Conservation (phyloP, 106 monocot species). For the Xerophyta viscosa region DNA sequence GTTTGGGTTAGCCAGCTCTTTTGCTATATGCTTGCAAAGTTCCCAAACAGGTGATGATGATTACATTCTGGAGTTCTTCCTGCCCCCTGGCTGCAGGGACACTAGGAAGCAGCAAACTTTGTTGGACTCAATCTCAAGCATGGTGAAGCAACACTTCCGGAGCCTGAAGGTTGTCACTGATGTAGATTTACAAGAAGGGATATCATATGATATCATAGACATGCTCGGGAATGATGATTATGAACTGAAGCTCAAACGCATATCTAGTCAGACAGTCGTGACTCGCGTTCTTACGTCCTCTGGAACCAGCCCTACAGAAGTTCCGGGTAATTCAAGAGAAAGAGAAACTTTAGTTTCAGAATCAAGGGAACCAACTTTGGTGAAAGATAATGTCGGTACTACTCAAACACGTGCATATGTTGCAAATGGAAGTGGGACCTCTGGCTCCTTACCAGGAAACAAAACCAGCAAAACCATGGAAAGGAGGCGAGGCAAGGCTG, state of each 20-base stretch:
- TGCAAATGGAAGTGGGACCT: slow-evolving; percentile 13
- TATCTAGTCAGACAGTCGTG: slow-evolving; percentile 7
- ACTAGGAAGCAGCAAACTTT: slow-evolving; percentile 29
- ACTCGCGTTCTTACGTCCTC: slow-evolving; percentile 6
- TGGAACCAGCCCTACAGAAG: neutral
- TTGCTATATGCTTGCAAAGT: slow-evolving; percentile 68
- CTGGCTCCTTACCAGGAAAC: slow-evolving; percentile 8
- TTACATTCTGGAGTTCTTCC: slow-evolving; percentile 79
- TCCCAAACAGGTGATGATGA: slow-evolving; percentile 45
- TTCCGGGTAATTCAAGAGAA: neutral
- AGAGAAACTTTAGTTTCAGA: slow-evolving; percentile 11
- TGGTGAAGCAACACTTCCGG: slow-evolving; percentile 32
- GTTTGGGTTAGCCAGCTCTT: slow-evolving; percentile 49
- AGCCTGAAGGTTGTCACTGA: slow-evolving; percentile 38
- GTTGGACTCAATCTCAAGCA: slow-evolving; percentile 33
- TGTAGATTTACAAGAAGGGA: slow-evolving; percentile 11
- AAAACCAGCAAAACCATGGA: slow-evolving; percentile 17
- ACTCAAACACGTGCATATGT: slow-evolving; percentile 5
- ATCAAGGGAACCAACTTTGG: slow-evolving; percentile 5
- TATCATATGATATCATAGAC: slow-evolving; percentile 23
- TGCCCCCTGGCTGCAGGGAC: slow-evolving; percentile 46
- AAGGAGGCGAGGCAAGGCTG: slow-evolving; percentile 56
- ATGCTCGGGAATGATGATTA: slow-evolving; percentile 13
- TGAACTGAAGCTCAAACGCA: slow-evolving; percentile 10
- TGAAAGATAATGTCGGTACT: slow-evolving; percentile 17